Evolutionary conservation across 139 green algal genomes (phyloP).

Genomic region (Chlorella sp.): DNA sequence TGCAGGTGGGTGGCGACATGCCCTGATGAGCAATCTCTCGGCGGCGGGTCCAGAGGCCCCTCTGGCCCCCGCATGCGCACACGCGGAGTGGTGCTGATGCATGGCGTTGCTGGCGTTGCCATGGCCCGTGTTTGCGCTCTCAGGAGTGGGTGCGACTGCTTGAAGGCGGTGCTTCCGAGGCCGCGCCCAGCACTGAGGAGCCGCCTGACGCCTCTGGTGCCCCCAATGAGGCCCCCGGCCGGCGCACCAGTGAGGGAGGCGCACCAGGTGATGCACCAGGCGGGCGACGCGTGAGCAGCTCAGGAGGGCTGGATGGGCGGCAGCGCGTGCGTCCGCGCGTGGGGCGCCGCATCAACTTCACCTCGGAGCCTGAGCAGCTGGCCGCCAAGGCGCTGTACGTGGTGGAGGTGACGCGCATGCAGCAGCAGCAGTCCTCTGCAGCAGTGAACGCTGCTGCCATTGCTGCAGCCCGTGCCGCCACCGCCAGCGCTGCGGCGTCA

Average conservation of each 20-base stretch:
- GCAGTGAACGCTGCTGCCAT: neutral
- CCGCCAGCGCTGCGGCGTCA: neutral
- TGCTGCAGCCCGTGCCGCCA: no score
- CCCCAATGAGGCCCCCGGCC: neutral
- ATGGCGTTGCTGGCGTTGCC: neutral
- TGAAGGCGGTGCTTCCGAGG: neutral
- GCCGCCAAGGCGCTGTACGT: neutral
- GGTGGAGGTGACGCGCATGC: neutral
- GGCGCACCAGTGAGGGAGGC: neutral
- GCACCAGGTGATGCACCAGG: no score
- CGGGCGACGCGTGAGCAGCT: no score
- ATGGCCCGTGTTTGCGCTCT: neutral
- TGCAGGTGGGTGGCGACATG: neutral
- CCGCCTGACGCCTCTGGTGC: neutral
- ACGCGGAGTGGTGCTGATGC: neutral
- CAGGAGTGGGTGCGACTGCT: neutral
- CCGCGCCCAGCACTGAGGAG: neutral
- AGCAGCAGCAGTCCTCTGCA: neutral
- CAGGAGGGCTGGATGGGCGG: no score
- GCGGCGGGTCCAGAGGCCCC: neutral
- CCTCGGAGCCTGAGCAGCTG: neutral
- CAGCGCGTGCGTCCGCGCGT: neutral
- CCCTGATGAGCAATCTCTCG: neutral
- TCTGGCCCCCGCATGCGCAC: neutral
- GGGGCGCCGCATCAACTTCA: neutral